Evolutionary conservation across 2,329 filamentous ascomycete genomes (phyloP).

Genomic region (Lasiodiplodia gonubiensis): DNA sequence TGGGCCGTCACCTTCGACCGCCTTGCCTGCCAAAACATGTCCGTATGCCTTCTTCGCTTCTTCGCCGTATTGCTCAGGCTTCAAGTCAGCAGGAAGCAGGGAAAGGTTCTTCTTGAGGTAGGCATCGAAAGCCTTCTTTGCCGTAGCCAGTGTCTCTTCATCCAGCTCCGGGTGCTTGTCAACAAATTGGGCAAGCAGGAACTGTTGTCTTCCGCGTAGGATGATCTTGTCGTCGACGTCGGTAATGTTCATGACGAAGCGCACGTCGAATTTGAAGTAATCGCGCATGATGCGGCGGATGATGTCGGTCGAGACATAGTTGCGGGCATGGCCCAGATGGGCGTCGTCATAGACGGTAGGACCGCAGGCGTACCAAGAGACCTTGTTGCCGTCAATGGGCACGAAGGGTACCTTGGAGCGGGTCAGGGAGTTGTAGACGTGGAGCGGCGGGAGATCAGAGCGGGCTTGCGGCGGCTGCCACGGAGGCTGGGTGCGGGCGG

Average conservation of each 20-base stretch:
- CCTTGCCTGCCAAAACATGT: constrained; percentile 60
- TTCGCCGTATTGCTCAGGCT: constrained; percentile 55
- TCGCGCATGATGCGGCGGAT: constrained; percentile 80
- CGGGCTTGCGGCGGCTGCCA: constrained; percentile 45
- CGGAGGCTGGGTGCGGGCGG: constrained; percentile 46
- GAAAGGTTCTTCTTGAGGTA: constrained; percentile 73
- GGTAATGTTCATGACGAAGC: constrained; percentile 93
- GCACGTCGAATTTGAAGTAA: constrained; percentile 82
- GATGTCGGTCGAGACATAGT: constrained; percentile 91
- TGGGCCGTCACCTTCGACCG: constrained; percentile 58
- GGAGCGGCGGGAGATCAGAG: constrained; percentile 60
- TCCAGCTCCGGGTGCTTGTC: constrained; percentile 52
- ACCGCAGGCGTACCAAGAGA: constrained; percentile 89
- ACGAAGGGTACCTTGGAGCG: constrained; percentile 75
- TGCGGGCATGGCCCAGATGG: constrained; percentile 82
- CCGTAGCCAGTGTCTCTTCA: constrained; percentile 55
- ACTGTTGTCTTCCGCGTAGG: constrained; percentile 73
- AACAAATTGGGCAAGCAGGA: constrained; percentile 75
- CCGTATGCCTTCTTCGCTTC: constrained; percentile 59
- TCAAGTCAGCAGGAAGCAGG: constrained; percentile 52
- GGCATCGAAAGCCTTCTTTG: constrained; percentile 58
- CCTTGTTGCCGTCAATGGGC: constrained; percentile 71
- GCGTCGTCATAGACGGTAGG: constrained; percentile 82
- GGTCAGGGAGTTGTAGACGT: constrained; percentile 81
- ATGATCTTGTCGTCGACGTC: constrained; percentile 65